Evolutionary conservation across 306 rosid genomes (phyloP).

Genomic region (Vigna trinervia): DNA sequence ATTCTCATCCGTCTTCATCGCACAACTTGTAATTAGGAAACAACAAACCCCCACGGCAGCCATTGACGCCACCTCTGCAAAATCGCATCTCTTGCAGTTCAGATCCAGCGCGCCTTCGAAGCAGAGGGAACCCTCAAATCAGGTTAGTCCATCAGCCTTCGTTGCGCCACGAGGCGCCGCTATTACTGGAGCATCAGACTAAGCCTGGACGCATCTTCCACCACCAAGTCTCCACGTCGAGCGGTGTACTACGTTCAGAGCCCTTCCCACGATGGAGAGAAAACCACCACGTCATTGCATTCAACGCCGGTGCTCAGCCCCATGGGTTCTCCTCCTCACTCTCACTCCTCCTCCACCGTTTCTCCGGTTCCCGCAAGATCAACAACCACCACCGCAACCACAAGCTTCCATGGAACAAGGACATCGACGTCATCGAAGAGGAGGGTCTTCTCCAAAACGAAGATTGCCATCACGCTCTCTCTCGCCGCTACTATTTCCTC

Average conservation of each 20-base stretch:
- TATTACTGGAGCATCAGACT: neutral
- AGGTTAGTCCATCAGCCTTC: too few species aligned
- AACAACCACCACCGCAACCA: conserved; percentile 57
- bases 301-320: conserved; percentile 91
- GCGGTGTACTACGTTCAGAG: conserved; percentile 91
- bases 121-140: too few species aligned
- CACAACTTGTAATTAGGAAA: too few species aligned
- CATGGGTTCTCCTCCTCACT: conserved; percentile 94
- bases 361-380: conserved; percentile 90
- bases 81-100: too few species aligned
- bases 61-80: too few species aligned
- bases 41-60: too few species aligned
- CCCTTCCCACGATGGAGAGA: conserved; percentile 99
- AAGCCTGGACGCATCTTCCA: conserved; percentile 82
- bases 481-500: conserved; percentile 83
- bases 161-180: too few species aligned
- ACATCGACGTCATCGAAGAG: conserved; percentile 84
- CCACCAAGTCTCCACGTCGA: conserved; percentile 84
- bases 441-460: conserved; percentile 83
- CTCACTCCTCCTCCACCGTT: conserved; percentile 89
- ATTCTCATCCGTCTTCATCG: too few species aligned
- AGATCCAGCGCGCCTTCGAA: too few species aligned
- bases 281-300: conserved; percentile 87
- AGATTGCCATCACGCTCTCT: conserved; percentile 49
- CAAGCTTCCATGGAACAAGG: conserved; percentile 66